phyloP scores from a whole-genome alignment of 2,329 filamentous ascomycete species.

The Botryotinia narcissicola region DNA sequence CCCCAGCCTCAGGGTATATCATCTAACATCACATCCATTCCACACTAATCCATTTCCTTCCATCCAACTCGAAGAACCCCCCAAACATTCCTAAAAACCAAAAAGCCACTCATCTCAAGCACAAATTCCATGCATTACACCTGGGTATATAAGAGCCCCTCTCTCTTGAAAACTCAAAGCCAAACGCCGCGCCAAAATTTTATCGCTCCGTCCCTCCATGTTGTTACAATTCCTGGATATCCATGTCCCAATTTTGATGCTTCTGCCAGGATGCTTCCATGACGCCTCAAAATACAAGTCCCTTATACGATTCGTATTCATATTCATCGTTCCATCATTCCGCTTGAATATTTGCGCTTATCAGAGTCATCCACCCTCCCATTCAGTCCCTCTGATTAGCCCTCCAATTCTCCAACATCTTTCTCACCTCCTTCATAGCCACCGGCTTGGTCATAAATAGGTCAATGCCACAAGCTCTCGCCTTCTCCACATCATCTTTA shows the following conservation, averaged over 20 bases:
- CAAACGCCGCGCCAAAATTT: neutral
- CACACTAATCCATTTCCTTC: neutral
- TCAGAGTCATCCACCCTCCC: neutral
- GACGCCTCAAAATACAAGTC: neutral
- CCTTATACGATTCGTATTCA: neutral
- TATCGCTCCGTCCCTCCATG: neutral
- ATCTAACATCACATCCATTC: neutral
- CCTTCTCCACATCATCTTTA: conserved; percentile 40
- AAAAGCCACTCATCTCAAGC: neutral
- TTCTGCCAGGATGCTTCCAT: neutral
- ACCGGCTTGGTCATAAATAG: conserved; percentile 44
- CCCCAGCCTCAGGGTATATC: neutral
- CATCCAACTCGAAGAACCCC: neutral
- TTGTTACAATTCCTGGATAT: neutral
- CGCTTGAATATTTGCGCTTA: neutral
- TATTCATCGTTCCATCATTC: neutral
- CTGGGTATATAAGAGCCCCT: neutral
- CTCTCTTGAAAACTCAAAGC: neutral
- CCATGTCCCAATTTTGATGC: neutral
- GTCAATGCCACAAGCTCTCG: conserved; percentile 40
- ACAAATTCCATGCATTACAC: neutral
- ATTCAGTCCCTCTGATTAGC: conserved; percentile 32
- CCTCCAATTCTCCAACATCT: conserved; percentile 41
- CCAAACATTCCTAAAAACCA: neutral
- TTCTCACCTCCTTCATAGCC: conserved; percentile 43